Evolutionary conservation across 345 rosid genomes (phyloP).

Genomic region (Hibiscus trionum): DNA sequence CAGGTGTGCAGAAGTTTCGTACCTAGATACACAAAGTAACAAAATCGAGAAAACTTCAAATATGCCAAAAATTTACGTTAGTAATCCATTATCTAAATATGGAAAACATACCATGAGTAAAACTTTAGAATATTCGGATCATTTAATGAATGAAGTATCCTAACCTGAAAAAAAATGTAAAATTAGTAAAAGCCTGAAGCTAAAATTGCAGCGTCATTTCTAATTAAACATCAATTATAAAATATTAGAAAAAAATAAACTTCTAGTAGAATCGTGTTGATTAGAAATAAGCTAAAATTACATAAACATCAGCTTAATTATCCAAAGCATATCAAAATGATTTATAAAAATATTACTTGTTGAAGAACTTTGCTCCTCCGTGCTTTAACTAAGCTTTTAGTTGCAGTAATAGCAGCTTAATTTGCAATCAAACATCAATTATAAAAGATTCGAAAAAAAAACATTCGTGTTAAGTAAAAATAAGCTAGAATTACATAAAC

Average conservation of each 20-base stretch:
- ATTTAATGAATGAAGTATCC: conserved; percentile 79
- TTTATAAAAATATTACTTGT: conserved; percentile 40
- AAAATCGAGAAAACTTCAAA: background rate
- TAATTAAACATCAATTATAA: background rate
- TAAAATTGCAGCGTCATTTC: background rate
- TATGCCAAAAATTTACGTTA: background rate
- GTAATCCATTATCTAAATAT: background rate
- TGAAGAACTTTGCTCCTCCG: conserved; percentile 66
- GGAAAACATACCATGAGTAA: conserved; percentile 58
- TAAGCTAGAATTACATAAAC: background rate
- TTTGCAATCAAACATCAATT: too few relatives aligned
- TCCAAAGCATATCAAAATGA: background rate
- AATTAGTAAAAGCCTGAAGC: background rate
- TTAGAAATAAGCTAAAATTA: background rate
- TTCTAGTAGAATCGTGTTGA: too few relatives aligned
- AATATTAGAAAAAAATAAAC: background rate
- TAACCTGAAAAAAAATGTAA: conserved; percentile 46
- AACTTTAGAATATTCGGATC: conserved; percentile 78
- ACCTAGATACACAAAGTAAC: conserved; percentile 34
- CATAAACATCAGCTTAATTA: background rate
- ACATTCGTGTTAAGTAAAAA: too few relatives aligned
- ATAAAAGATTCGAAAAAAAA: background rate
- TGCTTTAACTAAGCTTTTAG: too few relatives aligned
- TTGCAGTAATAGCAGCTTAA: too few relatives aligned
- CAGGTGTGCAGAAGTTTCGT: conserved; percentile 93